Evolutionary conservation across 768 basidiomycete genomes (phyloP).

Genomic region (Russula ochroleuca): DNA sequence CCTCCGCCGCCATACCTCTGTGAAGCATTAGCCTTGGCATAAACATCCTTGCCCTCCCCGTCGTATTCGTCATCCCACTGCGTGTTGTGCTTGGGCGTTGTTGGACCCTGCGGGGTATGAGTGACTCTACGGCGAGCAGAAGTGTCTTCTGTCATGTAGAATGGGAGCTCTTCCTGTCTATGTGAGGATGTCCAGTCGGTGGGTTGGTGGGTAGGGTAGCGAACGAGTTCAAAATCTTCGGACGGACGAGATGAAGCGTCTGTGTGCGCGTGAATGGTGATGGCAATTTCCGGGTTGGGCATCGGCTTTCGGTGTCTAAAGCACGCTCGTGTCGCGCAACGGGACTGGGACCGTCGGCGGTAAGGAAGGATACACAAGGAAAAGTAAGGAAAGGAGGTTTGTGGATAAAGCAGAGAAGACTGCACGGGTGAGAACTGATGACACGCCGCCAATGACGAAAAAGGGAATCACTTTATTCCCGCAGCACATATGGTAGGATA

Average conservation of each 20-base stretch:
- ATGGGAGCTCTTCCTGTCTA: slow-evolving; percentile 44
- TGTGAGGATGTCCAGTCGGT: slow-evolving; percentile 29
- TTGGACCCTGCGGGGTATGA: slow-evolving; percentile 33
- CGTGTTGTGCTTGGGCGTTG: slow-evolving; percentile 29
- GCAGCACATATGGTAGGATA: slow-evolving; percentile 8
- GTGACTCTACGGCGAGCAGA: slow-evolving; percentile 44
- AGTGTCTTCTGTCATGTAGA: slow-evolving; percentile 51
- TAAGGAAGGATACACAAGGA: not conserved
- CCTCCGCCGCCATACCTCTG: slow-evolving; percentile 46
- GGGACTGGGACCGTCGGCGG: slow-evolving; percentile 4
- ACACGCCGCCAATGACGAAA: slow-evolving; percentile 15
- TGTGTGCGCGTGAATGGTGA: slow-evolving; percentile 62
- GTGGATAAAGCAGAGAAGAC: not conserved
- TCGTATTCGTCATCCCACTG: slow-evolving; percentile 39
- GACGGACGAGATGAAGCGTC: slow-evolving; percentile 48
- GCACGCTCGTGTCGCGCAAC: slow-evolving; percentile 3
- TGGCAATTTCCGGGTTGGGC: slow-evolving; percentile 61
- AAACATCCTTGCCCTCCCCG: slow-evolving; percentile 66
- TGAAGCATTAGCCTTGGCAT: slow-evolving; percentile 41
- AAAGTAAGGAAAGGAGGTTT: not conserved
- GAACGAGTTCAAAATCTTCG: slow-evolving; percentile 68
- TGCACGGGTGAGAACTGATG: not conserved
- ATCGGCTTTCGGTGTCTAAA: slow-evolving; percentile 39
- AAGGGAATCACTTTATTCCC: not conserved
- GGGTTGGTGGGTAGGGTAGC: slow-evolving; percentile 47